Evolutionary conservation across 2,329 filamentous ascomycete species (phyloP).

Genomic region (Apiospora saccharicola): DNA sequence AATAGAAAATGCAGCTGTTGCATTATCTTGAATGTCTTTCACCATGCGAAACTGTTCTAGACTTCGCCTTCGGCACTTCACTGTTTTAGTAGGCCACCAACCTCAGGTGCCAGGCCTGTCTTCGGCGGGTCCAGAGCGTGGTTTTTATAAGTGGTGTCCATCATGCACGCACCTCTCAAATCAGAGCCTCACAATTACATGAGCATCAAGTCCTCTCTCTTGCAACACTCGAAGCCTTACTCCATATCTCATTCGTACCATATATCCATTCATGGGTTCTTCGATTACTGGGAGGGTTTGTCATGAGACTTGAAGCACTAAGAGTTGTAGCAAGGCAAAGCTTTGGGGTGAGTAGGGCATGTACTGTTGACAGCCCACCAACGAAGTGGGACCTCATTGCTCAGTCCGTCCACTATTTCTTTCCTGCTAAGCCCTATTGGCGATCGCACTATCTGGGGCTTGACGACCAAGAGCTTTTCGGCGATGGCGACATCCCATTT

Average conservation of each 20-base stretch:
- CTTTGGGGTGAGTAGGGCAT: neutral
- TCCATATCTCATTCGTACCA: too few species aligned
- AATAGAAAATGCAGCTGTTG: neutral
- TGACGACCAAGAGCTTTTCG: neutral
- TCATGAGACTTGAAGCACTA: neutral
- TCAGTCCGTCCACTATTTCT: neutral
- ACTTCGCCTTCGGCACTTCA: neutral
- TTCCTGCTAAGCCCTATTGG: neutral
- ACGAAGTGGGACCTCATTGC: neutral
- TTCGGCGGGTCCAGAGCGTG: too few species aligned
- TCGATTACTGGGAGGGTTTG: too few species aligned
- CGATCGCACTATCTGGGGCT: neutral
- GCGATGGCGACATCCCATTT: neutral
- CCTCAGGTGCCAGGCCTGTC: too few species aligned
- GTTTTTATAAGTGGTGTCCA: too few species aligned
- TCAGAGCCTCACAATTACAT: too few species aligned
- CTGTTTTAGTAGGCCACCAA: neutral
- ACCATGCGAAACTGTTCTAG: neutral
- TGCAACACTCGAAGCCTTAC: too few species aligned
- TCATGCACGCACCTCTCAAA: too few species aligned
- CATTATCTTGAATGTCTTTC: neutral
- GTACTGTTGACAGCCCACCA: neutral
- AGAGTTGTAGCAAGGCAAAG: neutral
- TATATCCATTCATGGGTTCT: too few species aligned
- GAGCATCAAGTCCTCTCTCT: too few species aligned